Evolutionary conservation across 2,329 filamentous ascomycete genomes (phyloP), one percentile per base, ranked within the genome.

Genomic region (Moelleriella libera): DNA sequence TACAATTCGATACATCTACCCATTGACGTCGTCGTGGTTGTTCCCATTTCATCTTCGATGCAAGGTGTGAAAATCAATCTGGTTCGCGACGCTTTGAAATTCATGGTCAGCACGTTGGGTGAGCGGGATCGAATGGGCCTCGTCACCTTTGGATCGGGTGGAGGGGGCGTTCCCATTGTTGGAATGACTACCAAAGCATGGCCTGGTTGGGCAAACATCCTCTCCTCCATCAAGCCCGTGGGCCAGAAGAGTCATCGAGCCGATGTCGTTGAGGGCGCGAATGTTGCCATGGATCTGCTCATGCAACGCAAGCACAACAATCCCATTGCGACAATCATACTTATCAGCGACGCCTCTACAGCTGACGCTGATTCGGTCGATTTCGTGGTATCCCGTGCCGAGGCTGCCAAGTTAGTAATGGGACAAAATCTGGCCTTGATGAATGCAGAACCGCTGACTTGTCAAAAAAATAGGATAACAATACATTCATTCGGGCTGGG

Each of bases 301-400:
- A 98, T 98, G 92, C 89, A 96, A 67, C 82, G 92, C 57, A 95
- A 94, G 68, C 87, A 89, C 56, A 90, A 85, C 65, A 98, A 97
- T 60, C 88, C 92, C 0, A 83, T 98, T 47, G 90, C 92, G 1
- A 90, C 88, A 9, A 97, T 98, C 56, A 78, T 98, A 65, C 75
- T 98, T 53, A 97, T 98, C 63, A 97, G 92, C 68, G 92, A 98
- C 61, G 94, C 92, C 0, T 94, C 90, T 4, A 95, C 87, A 4
- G 90, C 89, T 0, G 92, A 98, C 61, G 79, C 83, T 5, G 92
- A 97, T 59, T 94, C 89, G 58, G 90, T 97, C 32, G 90, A 98
- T 64, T 98, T 98, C 63, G 92, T 98, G 10, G 87, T 97, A 40
- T 96, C 92, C 11, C 78, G 92, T 56, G 92, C 92, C 5, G 92